Conservation (phyloP, 345 rosid genomes). For the Boechera stricta region DNA sequence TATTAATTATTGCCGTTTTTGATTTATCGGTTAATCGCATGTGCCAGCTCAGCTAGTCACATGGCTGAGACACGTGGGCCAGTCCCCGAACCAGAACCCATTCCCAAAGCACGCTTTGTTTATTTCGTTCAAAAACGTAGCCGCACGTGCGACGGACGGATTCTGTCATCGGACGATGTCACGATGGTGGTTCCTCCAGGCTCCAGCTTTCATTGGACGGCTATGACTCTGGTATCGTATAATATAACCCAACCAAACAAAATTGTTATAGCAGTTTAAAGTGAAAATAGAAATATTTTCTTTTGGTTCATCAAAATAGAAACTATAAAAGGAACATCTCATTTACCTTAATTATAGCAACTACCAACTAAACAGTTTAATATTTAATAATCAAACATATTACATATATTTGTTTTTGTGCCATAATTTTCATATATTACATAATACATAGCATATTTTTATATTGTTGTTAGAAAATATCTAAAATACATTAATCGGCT, state of each 20-base stretch:
- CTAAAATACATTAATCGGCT: no score
- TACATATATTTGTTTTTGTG: neutral
- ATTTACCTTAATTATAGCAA: neutral
- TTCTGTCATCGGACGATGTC: constrained; percentile 29
- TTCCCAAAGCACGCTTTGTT: constrained; percentile 30
- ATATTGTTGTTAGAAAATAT: no score
- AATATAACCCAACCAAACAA: neutral
- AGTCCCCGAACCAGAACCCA: constrained; percentile 34
- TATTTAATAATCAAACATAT: neutral
- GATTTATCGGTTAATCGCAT: constrained; percentile 55
- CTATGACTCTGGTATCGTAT: constrained; percentile 1
- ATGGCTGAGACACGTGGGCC: constrained; percentile 51
- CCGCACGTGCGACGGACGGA: constrained; percentile 51
- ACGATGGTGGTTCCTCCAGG: neutral
- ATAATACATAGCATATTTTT: no score
- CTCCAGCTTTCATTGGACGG: constrained; percentile 34
- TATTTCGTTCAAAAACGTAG: constrained; percentile 41
- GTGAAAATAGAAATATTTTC: no score
- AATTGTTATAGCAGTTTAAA: neutral
- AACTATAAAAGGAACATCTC: neutral
- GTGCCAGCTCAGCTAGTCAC: constrained; percentile 72
- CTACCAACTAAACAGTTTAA: neutral
- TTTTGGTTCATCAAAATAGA: neutral
- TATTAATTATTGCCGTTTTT: constrained; percentile 41
- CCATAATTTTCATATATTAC: neutral